phyloP scores from a whole-genome alignment of 2,329 filamentous ascomycete species.

The Alternaria arbusti region DNA sequence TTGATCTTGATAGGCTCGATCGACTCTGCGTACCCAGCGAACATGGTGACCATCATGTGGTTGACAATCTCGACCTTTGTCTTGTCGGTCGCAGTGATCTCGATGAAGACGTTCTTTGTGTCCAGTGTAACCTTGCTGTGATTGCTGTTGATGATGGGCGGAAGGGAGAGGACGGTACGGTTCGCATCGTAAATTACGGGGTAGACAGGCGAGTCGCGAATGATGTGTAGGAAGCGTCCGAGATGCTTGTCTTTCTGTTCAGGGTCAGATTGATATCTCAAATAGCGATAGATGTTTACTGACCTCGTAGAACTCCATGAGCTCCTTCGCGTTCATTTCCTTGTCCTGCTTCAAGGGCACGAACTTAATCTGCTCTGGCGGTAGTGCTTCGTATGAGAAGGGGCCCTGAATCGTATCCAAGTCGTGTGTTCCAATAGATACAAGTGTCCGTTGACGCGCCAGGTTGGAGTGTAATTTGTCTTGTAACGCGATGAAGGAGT shows the following conservation, averaged over 20 bases:
- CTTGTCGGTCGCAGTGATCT: conserved; percentile 93
- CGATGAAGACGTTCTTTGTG: conserved; percentile 94
- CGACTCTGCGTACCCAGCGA: conserved; percentile 91
- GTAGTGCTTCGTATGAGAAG: conserved; percentile 93
- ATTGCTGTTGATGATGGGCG: conserved; percentile 96
- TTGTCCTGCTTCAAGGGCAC: conserved; percentile 88
- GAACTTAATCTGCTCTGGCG: conserved; percentile 93
- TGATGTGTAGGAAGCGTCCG: conserved; percentile 89
- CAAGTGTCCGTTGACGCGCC: conserved; percentile 87
- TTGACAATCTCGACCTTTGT: conserved; percentile 96
- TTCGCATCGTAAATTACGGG: conserved; percentile 95
- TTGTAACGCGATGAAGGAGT: conserved; percentile 96
- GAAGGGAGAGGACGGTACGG: conserved; percentile 85
- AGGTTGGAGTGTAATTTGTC: conserved; percentile 98
- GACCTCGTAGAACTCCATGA: conserved; percentile 91
- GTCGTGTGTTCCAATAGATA: conserved; percentile 98
- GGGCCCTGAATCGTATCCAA: conserved; percentile 91
- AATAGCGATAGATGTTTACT: no score
- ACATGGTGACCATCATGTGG: conserved; percentile 97
- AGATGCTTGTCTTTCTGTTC: conserved; percentile 85
- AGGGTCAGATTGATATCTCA: no score
- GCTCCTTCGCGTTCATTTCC: conserved; percentile 82
- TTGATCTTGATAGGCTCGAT: conserved; percentile 93
- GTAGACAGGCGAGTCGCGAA: conserved; percentile 90
- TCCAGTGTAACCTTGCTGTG: conserved; percentile 94